These are phyloP conservation scores for Asterochloris sp. DNA, from an alignment of 139 green algal genomes.

Conservation along the genomic window DNA sequence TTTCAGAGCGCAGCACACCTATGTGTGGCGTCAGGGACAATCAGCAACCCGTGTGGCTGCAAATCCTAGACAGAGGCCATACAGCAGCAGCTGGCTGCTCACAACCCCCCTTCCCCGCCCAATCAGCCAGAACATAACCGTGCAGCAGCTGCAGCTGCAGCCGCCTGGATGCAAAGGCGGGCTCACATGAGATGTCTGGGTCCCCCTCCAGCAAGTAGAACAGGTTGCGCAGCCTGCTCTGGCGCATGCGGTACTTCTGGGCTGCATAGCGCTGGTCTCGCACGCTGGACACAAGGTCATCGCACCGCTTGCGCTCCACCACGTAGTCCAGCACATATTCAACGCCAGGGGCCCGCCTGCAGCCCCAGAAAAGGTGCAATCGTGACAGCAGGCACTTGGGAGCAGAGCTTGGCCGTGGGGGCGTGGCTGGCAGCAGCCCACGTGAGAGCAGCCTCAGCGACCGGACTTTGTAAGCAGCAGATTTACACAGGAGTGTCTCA, in stretches of 20 bases:
- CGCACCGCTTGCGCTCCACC: constrained; percentile 69
- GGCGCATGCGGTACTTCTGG: constrained; percentile 54
- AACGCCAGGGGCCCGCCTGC: background rate
- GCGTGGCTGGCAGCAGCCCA: too few species aligned
- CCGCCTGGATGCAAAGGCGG: background rate
- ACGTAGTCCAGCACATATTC: constrained; percentile 74
- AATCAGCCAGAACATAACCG: background rate
- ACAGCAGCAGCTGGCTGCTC: background rate
- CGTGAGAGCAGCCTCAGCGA: too few species aligned
- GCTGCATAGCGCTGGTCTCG: constrained; percentile 35
- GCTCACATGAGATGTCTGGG: constrained; percentile 21
- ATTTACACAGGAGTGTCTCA: too few species aligned
- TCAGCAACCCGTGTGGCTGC: background rate
- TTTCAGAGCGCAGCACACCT: too few species aligned
- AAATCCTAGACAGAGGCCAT: background rate
- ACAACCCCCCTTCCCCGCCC: background rate
- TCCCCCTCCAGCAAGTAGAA: constrained; percentile 79
- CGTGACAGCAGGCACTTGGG: too few species aligned
- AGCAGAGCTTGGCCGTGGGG: too few species aligned
- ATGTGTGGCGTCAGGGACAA: background rate
- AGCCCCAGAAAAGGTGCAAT: background rate
- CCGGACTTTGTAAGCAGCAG: too few species aligned
- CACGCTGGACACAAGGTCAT: constrained; percentile 63
- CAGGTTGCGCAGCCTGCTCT: constrained; percentile 51
- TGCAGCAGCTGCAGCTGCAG: background rate